phyloP scores from a whole-genome alignment of 352 stramenopile genomes.

The Phytopythium oedochilum region DNA sequence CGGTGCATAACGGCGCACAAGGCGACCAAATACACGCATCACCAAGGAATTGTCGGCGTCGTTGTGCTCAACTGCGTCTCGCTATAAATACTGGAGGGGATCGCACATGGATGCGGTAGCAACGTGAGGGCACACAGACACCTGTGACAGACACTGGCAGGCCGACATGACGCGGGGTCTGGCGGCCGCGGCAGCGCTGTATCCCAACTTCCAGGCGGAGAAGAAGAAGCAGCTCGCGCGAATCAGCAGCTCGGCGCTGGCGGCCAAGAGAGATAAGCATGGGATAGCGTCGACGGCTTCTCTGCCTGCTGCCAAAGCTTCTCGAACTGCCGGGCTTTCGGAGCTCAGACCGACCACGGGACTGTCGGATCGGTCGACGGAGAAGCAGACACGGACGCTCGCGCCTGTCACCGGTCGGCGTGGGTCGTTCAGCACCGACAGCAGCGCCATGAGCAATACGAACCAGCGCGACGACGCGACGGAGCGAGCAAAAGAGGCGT shows the following conservation, averaged over 20 bases:
- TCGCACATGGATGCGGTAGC: no score
- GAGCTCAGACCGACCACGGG: not conserved
- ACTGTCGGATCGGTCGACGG: not conserved
- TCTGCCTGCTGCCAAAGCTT: not conserved
- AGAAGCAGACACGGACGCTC: not conserved
- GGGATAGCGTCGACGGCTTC: not conserved
- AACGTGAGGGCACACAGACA: no score
- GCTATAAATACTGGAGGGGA: not conserved
- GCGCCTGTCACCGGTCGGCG: not conserved
- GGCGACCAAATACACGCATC: no score
- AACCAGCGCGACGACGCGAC: slow-evolving; percentile 1
- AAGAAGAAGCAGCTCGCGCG: slow-evolving; percentile 30
- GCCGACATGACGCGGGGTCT: not conserved
- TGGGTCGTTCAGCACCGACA: no score
- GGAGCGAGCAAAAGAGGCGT: not conserved
- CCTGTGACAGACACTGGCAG: no score
- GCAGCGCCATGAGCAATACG: not conserved
- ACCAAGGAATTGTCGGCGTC: no score
- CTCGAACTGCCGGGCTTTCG: slow-evolving; percentile 2
- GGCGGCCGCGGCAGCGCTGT: slow-evolving; percentile 25
- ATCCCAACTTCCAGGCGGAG: slow-evolving; percentile 60
- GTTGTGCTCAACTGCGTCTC: not conserved
- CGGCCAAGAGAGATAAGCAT: slow-evolving; percentile 12
- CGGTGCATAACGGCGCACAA: no score
- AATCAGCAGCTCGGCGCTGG: slow-evolving; percentile 14